Evolutionary conservation across 2,329 filamentous ascomycete species (phyloP).

Genomic region (Colletotrichum spaethianum): DNA sequence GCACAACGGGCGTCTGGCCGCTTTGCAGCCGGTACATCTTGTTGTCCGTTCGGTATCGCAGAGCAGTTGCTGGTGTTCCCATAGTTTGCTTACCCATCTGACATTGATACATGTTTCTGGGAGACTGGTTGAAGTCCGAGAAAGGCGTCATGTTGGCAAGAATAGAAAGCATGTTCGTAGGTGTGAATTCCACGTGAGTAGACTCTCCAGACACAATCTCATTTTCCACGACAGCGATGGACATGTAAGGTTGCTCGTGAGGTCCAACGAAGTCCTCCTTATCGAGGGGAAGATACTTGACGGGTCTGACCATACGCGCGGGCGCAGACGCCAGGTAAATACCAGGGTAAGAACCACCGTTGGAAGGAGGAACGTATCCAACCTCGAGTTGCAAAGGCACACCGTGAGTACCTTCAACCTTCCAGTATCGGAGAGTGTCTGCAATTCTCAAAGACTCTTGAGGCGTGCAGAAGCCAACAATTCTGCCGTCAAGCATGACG

Average conservation of each 20-base stretch:
- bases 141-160: constrained; percentile 99
- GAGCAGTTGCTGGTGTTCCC: constrained; percentile 92
- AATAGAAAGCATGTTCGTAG: constrained; percentile 97
- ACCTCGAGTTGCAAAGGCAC: constrained; percentile 91
- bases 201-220: constrained; percentile 91
- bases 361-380: constrained; percentile 89
- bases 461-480: constrained; percentile 91
- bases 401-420: constrained; percentile 86
- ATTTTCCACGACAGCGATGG: constrained; percentile 90
- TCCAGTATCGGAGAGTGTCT: constrained; percentile 93
- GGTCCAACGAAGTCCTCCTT: constrained; percentile 91
- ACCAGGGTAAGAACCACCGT: constrained; percentile 95
- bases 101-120: constrained; percentile 99
- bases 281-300: constrained; percentile 90
- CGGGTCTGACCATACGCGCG: constrained; percentile 89
- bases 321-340: constrained; percentile 92
- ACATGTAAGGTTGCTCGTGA: constrained; percentile 98
- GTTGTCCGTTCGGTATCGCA: constrained; percentile 93
- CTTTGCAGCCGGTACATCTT: constrained; percentile 96
- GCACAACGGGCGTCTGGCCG: constrained; percentile 94
- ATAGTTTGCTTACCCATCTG: constrained; percentile 99
- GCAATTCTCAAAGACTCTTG: constrained; percentile 85
- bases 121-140: constrained; percentile 98
- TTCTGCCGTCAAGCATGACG: constrained; percentile 90
- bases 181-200: constrained; percentile 93